A percentile compares a stretch with the other conserved stretches of the same genome.
Conservation (phyloP, 257 asterid species). For the Plantago major region DNA sequence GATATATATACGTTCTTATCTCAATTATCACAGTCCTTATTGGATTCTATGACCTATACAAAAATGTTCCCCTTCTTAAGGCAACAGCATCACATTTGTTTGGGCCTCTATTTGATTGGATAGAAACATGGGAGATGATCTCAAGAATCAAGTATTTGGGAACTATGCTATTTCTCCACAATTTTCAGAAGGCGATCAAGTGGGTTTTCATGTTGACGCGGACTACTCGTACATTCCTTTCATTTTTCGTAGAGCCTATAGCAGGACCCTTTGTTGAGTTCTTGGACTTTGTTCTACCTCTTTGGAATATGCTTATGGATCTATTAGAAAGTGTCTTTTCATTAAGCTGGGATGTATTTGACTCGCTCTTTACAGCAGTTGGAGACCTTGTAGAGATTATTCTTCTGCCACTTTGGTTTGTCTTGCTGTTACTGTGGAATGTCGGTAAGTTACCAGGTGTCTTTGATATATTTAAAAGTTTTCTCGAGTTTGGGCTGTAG, state of each 20-base stretch:
- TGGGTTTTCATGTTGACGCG: conserved; percentile 54
- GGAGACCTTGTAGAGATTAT: conserved; percentile 49
- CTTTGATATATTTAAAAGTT: neutral
- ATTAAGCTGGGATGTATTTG: conserved; percentile 40
- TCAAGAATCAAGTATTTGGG: conserved; percentile 71
- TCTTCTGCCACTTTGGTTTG: conserved; percentile 56
- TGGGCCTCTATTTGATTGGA: conserved; percentile 88
- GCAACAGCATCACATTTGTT: conserved; percentile 67
- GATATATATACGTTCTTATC: conserved; percentile 57
- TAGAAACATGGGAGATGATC: conserved; percentile 86
- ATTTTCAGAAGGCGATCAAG: conserved; percentile 66
- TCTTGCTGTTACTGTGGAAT: conserved; percentile 32
- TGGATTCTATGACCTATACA: conserved; percentile 82
- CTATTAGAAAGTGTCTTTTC: conserved; percentile 38
- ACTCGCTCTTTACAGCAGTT: conserved; percentile 38
- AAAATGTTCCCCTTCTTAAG: conserved; percentile 74
- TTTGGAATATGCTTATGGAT: conserved; percentile 41
- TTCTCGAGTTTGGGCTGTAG: neutral
- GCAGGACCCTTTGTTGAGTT: conserved; percentile 41
- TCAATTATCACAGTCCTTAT: conserved; percentile 71
- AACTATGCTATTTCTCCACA: conserved; percentile 77
- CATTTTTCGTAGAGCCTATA: conserved; percentile 41
- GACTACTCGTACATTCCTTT: conserved; percentile 34
- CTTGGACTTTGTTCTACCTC: conserved; percentile 48
- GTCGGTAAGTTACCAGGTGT: conserved; percentile 37